Percentiles rank a stretch among this genome's conserved stretches.
Conservation (phyloP, 768 basidiomycete species). For the Pisolithus sp. region DNA sequence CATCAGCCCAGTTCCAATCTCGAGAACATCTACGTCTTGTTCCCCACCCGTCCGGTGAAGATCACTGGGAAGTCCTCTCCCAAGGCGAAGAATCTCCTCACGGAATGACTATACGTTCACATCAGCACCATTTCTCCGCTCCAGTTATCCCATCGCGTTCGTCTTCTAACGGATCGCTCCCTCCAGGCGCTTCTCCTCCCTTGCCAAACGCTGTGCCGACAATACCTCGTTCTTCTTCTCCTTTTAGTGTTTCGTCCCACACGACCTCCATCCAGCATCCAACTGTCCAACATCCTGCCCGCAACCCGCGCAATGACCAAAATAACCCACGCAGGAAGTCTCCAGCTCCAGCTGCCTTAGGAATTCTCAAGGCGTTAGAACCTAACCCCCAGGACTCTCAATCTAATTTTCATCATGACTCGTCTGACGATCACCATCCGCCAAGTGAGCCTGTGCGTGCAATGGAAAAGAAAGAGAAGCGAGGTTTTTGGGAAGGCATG, state of each 20-base stretch:
- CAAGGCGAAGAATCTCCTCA: slow-evolving; percentile 19
- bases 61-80: slow-evolving; percentile 41
- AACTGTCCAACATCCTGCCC: slow-evolving; percentile 7
- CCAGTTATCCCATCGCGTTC: slow-evolving; percentile 39
- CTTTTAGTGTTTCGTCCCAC: slow-evolving; percentile 33
- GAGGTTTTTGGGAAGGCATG: slow-evolving; percentile 47
- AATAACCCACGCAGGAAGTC: slow-evolving; percentile 25
- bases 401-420: slow-evolving; percentile 15
- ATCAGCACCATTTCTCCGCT: slow-evolving; percentile 22
- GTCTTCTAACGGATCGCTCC: slow-evolving; percentile 45
- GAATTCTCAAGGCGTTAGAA: slow-evolving; percentile 58
- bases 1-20: slow-evolving; percentile 3
- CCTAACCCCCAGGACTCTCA: slow-evolving; percentile 33
- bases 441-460: slow-evolving; percentile 21
- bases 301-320: slow-evolving; percentile 15
- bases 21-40: slow-evolving; percentile 26
- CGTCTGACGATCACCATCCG: slow-evolving; percentile 26
- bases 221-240: slow-evolving; percentile 38
- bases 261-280: slow-evolving; percentile 12
- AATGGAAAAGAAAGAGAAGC: slow-evolving; percentile 46
- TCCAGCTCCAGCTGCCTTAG: slow-evolving; percentile 35
- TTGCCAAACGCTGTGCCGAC: slow-evolving; percentile 15
- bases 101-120: slow-evolving; percentile 16
- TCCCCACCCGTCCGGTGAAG: slow-evolving; percentile 31
- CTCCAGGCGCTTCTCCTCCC: slow-evolving; percentile 35